These are phyloP conservation scores for Aspergillus haitiensis DNA, from an alignment of 495 filamentous ascomycete genomes.

Conservation along the genomic window DNA sequence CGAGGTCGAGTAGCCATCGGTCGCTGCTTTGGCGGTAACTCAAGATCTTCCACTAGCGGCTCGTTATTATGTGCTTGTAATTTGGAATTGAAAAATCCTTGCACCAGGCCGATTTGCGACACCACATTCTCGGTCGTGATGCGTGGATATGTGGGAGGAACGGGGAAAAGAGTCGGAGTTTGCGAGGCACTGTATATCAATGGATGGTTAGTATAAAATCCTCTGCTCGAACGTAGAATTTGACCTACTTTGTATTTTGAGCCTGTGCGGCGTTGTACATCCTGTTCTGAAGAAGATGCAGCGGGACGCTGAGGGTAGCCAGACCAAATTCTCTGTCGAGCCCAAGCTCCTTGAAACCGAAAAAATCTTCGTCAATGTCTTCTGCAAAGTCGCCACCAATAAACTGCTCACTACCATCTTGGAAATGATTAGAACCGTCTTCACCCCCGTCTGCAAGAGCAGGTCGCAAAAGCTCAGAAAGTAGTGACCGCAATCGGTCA, in stretches of 20 bases:
- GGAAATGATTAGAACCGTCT: conserved; percentile 87
- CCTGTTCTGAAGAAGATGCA: conserved; percentile 90
- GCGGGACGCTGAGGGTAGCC: conserved; percentile 80
- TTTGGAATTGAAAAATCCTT: conserved; percentile 86
- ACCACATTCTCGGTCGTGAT: conserved; percentile 76
- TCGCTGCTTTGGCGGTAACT: conserved; percentile 86
- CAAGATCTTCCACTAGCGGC: conserved; percentile 89
- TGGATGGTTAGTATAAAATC: conserved; percentile 17
- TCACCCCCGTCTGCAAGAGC: conserved; percentile 76
- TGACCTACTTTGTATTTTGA: conserved; percentile 63
- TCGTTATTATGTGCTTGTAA: conserved; percentile 78
- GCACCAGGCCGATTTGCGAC: conserved; percentile 79
- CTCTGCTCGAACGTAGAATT: conserved; percentile 12
- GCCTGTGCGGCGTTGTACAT: conserved; percentile 78
- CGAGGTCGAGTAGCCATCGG: conserved; percentile 72
- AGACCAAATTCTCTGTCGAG: conserved; percentile 87
- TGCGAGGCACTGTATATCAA: conserved; percentile 36
- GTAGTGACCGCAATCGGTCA: conserved; percentile 86
- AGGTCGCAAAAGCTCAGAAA: conserved; percentile 87
- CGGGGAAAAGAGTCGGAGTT: conserved; percentile 50
- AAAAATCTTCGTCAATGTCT: conserved; percentile 97
- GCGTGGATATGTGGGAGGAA: conserved; percentile 72
- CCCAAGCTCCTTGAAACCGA: conserved; percentile 94
- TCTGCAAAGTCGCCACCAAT: conserved; percentile 95
- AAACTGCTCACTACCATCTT: conserved; percentile 96